These are phyloP conservation scores for cucumber (Cucumis sativus) DNA, from an alignment of 306 rosid genomes.

Conservation along the genomic window DNA sequence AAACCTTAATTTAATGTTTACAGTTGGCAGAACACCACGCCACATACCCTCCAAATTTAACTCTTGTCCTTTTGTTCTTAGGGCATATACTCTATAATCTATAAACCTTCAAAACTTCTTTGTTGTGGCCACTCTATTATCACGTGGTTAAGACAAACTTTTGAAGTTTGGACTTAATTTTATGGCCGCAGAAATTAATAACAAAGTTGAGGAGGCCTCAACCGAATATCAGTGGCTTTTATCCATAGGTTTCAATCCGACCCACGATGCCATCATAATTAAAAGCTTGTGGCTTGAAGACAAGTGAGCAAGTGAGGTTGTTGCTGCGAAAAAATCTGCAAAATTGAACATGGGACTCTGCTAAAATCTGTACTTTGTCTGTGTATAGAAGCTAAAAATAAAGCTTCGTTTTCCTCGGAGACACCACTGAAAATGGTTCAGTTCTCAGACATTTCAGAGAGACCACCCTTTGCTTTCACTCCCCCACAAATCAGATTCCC, in stretches of 20 bases:
- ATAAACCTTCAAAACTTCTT: background rate
- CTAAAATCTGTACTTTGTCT: slow-evolving; percentile 1
- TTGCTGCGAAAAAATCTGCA: background rate
- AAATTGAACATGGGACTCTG: background rate
- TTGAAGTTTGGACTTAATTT: background rate
- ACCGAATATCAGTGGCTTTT: background rate
- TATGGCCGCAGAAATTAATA: background rate
- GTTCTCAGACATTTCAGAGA: background rate
- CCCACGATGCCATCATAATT: background rate
- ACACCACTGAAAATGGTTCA: background rate
- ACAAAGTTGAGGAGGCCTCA: background rate
- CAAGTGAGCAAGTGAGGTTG: background rate
- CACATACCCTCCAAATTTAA: background rate
- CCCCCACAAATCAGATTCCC: background rate
- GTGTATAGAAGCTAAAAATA: background rate
- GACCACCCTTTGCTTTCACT: background rate
- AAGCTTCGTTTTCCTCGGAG: background rate
- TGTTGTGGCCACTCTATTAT: background rate
- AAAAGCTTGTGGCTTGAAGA: background rate
- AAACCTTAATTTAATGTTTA: background rate
- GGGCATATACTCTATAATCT: background rate
- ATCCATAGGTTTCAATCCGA: background rate
- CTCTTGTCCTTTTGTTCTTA: background rate
- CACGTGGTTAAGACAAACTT: background rate
- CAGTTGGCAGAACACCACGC: background rate